phyloP scores from a whole-genome alignment of 108 stramenopile genomes.

The Aurantiochytrium sp. region DNA sequence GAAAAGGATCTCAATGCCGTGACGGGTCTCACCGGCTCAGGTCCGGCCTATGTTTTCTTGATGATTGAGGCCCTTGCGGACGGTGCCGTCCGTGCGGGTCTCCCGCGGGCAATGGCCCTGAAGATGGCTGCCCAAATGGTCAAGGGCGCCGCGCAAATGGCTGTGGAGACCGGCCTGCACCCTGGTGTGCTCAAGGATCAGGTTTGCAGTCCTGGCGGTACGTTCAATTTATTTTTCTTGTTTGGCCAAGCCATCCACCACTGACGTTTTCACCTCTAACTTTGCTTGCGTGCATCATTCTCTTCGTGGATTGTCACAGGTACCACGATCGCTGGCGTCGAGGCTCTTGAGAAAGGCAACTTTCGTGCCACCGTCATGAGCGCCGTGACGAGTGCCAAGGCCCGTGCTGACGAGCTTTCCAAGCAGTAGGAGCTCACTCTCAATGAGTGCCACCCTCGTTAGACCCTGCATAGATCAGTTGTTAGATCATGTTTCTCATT shows the following conservation, averaged over 20 bases:
- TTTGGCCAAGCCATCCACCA: too few species aligned
- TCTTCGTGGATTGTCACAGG: background rate
- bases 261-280: too few species aligned
- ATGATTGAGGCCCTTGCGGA: conserved; percentile 93
- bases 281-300: too few species aligned
- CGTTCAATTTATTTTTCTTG: too few species aligned
- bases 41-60: conserved; percentile 86
- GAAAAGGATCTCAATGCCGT: conserved; percentile 73
- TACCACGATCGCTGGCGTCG: conserved; percentile 85
- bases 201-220: conserved; percentile 74
- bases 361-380: conserved; percentile 37
- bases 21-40: conserved; percentile 84
- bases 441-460: too few species aligned
- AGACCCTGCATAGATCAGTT: too few species aligned
- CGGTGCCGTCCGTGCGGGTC: conserved; percentile 82
- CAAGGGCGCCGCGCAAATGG: conserved; percentile 88
- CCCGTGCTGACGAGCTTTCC: conserved; percentile 15
- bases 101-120: conserved; percentile 71
- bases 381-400: conserved; percentile 36
- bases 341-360: conserved; percentile 72
- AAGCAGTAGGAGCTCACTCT: background rate
- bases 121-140: conserved; percentile 86
- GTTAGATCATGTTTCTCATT: too few species aligned
- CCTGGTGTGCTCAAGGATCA: conserved; percentile 81
- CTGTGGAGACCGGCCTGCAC: conserved; percentile 64